Evolutionary conservation across 1,284 basidiomycete genomes (phyloP).

Genomic region (Apiotrichum akiyoshidainum): DNA sequence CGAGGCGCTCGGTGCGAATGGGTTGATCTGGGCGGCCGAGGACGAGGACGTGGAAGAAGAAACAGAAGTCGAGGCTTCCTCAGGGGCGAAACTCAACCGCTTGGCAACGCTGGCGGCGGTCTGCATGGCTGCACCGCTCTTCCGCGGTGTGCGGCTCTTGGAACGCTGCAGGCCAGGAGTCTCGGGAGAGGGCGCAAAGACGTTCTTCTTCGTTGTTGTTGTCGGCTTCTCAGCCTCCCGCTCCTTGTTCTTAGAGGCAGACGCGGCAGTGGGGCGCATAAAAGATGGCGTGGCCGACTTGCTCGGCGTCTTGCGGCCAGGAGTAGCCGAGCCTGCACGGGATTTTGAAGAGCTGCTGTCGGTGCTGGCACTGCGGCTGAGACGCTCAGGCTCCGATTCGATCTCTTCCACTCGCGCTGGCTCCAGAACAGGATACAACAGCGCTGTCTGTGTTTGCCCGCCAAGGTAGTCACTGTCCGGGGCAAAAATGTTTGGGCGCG

Average conservation of each 20-base stretch:
- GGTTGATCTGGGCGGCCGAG: neutral
- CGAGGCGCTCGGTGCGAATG: too few species aligned
- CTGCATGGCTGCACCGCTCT: constrained; percentile 24
- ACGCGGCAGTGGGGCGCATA: constrained; percentile 41
- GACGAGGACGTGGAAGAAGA: neutral
- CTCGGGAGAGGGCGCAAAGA: constrained; percentile 40
- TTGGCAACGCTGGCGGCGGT: constrained; percentile 18
- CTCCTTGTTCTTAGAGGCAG: constrained; percentile 26
- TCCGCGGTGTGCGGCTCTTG: constrained; percentile 30
- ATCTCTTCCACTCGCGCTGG: neutral
- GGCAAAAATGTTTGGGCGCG: constrained; percentile 8
- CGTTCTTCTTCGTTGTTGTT: constrained; percentile 34
- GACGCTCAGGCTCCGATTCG: neutral
- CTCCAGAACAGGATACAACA: constrained; percentile 1
- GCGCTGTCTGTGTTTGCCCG: neutral
- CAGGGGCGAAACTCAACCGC: constrained; percentile 11
- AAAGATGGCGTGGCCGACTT: constrained; percentile 35
- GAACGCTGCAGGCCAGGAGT: constrained; percentile 18
- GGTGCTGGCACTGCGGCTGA: neutral
- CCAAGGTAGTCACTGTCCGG: neutral
- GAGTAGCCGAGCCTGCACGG: neutral
- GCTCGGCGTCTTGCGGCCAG: neutral
- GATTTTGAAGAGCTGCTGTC: neutral
- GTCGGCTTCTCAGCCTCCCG: neutral
- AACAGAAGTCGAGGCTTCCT: neutral